These are phyloP conservation scores for Beauveria bassiana DNA, from an alignment of 2,329 filamentous ascomycete genomes.

Conservation along the genomic window DNA sequence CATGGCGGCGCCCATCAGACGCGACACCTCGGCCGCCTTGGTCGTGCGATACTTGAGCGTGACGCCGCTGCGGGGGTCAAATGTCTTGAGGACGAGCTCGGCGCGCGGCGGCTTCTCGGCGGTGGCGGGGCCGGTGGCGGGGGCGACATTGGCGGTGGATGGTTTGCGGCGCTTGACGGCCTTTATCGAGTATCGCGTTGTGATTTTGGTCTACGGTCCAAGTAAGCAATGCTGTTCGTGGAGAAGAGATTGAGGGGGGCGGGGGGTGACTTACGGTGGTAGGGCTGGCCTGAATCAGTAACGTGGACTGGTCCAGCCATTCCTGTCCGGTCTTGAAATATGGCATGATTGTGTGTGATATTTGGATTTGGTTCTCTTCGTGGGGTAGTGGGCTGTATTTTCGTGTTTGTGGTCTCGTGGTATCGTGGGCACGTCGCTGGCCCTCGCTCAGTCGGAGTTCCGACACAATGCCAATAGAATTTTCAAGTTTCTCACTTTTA, in stretches of 20 bases:
- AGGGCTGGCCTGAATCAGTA: slow-evolving; percentile 80
- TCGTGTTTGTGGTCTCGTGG: slow-evolving; percentile 4
- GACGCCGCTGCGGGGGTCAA: slow-evolving; percentile 71
- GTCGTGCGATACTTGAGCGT: slow-evolving; percentile 86
- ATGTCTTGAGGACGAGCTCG: slow-evolving; percentile 79
- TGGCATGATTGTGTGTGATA: slow-evolving; percentile 50
- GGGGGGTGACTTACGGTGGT: slow-evolving; percentile 54
- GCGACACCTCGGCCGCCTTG: slow-evolving; percentile 82
- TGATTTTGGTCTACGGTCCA: slow-evolving; percentile 68
- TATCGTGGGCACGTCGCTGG: neutral
- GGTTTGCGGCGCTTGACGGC: slow-evolving; percentile 25
- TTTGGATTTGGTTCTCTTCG: neutral
- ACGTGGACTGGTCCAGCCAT: slow-evolving; percentile 82
- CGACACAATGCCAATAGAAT: neutral
- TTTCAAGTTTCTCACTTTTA: neutral
- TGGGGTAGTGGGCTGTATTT: neutral
- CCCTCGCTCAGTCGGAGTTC: neutral
- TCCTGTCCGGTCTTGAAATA: slow-evolving; percentile 77
- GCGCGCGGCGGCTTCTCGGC: slow-evolving; percentile 50
- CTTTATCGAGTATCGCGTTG: slow-evolving; percentile 79
- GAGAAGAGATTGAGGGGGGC: neutral
- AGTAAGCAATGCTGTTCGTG: neutral
- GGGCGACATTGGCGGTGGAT: slow-evolving; percentile 14
- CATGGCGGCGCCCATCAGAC: slow-evolving; percentile 64
- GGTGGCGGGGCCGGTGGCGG: slow-evolving; percentile 16